These are phyloP conservation scores for Camillea tinctor DNA, from an alignment of 2,329 filamentous ascomycete species.

Conservation along the genomic window DNA sequence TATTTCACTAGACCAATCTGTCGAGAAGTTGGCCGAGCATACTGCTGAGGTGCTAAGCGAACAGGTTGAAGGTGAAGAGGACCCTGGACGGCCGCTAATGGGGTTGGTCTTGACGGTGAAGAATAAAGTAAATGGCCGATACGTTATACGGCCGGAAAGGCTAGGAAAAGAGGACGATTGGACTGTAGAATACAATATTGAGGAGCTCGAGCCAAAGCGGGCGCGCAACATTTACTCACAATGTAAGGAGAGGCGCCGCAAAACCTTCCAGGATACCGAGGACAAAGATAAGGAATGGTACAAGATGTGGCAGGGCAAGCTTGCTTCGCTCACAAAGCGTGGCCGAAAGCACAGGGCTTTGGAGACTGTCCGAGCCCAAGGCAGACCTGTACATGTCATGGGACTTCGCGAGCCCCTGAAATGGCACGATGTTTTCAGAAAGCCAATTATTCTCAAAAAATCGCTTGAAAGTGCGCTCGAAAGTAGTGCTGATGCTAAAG, in stretches of 20 bases:
- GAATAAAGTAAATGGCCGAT: slow-evolving; percentile 68
- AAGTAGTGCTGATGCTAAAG: no score
- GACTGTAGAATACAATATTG: slow-evolving; percentile 75
- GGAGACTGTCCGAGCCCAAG: slow-evolving; percentile 52
- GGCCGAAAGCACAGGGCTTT: slow-evolving; percentile 59
- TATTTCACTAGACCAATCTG: slow-evolving; percentile 4
- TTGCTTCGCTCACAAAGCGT: slow-evolving; percentile 42
- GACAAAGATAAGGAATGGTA: slow-evolving; percentile 46
- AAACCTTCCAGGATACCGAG: slow-evolving; percentile 43
- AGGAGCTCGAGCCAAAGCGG: slow-evolving; percentile 55
- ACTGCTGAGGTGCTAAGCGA: neutral
- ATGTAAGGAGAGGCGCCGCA: slow-evolving; percentile 55
- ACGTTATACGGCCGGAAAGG: slow-evolving; percentile 59
- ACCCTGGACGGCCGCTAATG: slow-evolving; percentile 41
- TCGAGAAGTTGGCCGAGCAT: neutral
- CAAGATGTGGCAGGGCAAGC: slow-evolving; percentile 42
- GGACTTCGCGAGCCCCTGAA: slow-evolving; percentile 38
- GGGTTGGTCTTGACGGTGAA: slow-evolving; percentile 71
- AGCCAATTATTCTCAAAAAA: neutral
- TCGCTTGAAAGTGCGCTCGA: no score
- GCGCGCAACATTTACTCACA: slow-evolving; percentile 54
- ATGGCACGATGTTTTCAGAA: slow-evolving; percentile 37
- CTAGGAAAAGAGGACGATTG: slow-evolving; percentile 52
- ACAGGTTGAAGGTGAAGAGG: neutral
- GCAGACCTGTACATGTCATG: slow-evolving; percentile 46